A percentile compares a stretch with the other conserved stretches of the same genome.
phyloP scores from a whole-genome alignment of 495 filamentous ascomycete species.

The Parmelia sp. region DNA sequence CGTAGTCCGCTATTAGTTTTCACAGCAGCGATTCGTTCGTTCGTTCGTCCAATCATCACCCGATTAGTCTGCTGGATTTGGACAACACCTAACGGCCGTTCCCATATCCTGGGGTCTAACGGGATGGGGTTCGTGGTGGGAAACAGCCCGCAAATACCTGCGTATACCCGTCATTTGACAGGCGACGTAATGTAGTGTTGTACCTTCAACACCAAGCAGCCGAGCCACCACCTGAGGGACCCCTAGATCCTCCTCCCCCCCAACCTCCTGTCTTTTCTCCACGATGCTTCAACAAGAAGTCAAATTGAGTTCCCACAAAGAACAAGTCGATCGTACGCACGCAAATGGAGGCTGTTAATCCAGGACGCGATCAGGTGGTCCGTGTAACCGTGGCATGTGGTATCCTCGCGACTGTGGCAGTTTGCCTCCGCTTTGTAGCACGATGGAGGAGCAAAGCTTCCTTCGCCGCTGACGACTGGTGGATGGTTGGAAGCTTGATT shows the following conservation, averaged over 20 bases:
- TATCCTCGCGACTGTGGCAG: slow-evolving; percentile 10
- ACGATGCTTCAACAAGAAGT: neutral
- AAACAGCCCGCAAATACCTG: neutral
- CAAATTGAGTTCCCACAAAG: neutral
- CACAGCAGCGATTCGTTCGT: no score
- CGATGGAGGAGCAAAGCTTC: slow-evolving; percentile 13
- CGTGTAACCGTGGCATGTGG: neutral
- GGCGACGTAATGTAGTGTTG: neutral
- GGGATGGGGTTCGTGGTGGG: neutral
- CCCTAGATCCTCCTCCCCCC: neutral
- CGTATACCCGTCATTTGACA: neutral
- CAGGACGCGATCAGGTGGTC: neutral
- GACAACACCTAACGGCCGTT: neutral
- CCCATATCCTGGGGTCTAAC: neutral
- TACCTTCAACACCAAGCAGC: neutral
- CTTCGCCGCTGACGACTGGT: slow-evolving; percentile 11
- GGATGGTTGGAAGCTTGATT: slow-evolving; percentile 8
- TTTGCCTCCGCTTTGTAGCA: slow-evolving; percentile 3
- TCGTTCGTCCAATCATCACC: no score
- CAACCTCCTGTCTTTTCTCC: neutral
- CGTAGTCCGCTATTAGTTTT: no score
- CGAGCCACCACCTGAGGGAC: no score
- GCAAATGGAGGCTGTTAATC: neutral
- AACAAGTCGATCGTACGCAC: neutral
- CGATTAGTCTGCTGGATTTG: no score